A percentile compares a stretch with the other conserved stretches of the same genome.
Conservation (phyloP, 352 stramenopile species). For the Phytophthora kernoviae region DNA sequence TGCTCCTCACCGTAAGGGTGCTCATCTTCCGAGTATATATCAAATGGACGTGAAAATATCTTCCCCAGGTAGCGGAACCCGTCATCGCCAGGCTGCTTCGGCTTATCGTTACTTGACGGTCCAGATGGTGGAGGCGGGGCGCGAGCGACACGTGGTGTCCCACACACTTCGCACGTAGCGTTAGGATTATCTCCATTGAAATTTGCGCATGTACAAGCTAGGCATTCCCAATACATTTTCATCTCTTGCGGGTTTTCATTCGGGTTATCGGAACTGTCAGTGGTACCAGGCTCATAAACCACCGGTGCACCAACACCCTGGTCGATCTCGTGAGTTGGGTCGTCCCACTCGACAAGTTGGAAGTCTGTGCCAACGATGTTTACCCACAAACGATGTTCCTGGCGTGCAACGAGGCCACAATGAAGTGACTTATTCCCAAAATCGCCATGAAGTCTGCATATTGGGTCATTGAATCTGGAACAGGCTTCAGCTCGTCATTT, state of each 20-base stretch:
- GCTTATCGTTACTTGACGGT: conserved; percentile 23
- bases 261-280: conserved; percentile 3
- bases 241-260: conserved; percentile 46
- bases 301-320: conserved; percentile 79
- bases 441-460: conserved; percentile 85
- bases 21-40: conserved; percentile 84
- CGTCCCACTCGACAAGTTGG: conserved; percentile 90
- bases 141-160: conserved; percentile 46
- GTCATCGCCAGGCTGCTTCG: conserved; percentile 32
- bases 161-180: conserved; percentile 80
- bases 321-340: conserved; percentile 70
- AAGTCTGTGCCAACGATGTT: conserved; percentile 90
- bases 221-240: conserved; percentile 91
- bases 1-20: conserved; percentile 65
- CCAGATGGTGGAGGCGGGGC: conserved; percentile 19
- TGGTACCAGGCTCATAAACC: conserved; percentile 39
- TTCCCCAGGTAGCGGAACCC: conserved; percentile 68
- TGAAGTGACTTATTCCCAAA: conserved; percentile 86
- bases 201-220: conserved; percentile 84
- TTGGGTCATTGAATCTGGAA: conserved; percentile 92
- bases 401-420: conserved; percentile 83
- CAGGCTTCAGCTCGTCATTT: conserved; percentile 90
- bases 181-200: conserved; percentile 87
- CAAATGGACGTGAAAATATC: conserved; percentile 70
- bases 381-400: conserved; percentile 89